Evolutionary conservation across 768 basidiomycete species (phyloP), one percentile per base, ranked within the genome.

Genomic region (Pleurotus cornucopiae): DNA sequence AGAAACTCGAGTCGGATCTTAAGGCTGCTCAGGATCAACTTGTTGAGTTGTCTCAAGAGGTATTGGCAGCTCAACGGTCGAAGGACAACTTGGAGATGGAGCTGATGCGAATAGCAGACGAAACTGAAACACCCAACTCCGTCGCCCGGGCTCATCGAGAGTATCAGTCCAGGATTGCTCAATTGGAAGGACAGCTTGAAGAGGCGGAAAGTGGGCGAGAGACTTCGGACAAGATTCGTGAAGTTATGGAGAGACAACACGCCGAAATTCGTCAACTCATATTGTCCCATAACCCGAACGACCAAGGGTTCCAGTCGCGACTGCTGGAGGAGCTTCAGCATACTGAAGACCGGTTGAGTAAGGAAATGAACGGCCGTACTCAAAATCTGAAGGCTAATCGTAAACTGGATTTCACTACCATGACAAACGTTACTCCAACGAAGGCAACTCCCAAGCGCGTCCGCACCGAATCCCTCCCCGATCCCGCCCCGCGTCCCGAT

Each of bases 211-310:
- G 75, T 12, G 73, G 79, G 0, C 76, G 78, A 51, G 63, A 71
- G 2, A 80, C 78, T 23, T 78, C 79, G 2, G 68, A 77, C 2
- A 78, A 76, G 60, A 84, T 88, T 61, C 81, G 77, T 61, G 81
- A 83, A 38, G 82, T 78, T 46, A 78, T 89, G 26, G 82, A 84
- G 61, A 78, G 77, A 13, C 86, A 89, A 54, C 87, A 88, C 63
- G 78, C 79, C n/a, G 88, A 90, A 58, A 79, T 90, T 41, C 82
- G 86, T 4, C 74, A 80, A n/a, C 73, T 89, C 20, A 80, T 89
- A 54, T 74, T 80, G 71, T 74, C 73, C 45, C 79, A 76, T 49
- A 76, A 76, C 9, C 79, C 84, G 6, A 75, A 77, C 38, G 88
- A 88, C 58, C 78, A 79, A 34, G 71, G 76, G 3, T 85, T 89